These are phyloP conservation scores for Blumeriella jaapii DNA, from an alignment of 2,329 filamentous ascomycete species.

Conservation along the genomic window DNA sequence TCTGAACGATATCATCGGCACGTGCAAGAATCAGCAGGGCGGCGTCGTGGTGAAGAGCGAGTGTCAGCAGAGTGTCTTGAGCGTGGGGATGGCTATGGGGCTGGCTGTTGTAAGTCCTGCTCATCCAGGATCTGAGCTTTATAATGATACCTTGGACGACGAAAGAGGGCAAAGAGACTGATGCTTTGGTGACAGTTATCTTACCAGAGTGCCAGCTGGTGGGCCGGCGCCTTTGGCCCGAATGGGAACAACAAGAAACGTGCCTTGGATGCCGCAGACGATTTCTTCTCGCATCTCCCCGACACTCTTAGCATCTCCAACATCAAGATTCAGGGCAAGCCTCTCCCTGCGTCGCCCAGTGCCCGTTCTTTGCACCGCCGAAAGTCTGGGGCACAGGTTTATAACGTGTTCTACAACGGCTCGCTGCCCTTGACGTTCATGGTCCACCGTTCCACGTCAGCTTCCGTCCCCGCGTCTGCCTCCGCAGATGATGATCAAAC, in stretches of 20 bases:
- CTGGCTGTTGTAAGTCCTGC: conserved; percentile 3
- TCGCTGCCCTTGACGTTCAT: conserved; percentile 5
- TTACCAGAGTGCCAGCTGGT: conserved; percentile 1
- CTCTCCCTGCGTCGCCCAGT: not conserved
- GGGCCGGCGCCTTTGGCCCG: conserved; percentile 5
- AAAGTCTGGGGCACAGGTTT: not conserved
- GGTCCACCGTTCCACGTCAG: not conserved
- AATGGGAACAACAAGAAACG: conserved; percentile 3
- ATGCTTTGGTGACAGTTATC: conserved; percentile 2
- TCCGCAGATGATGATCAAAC: not conserved
- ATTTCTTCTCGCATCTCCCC: conserved; percentile 5
- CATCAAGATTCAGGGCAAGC: conserved; percentile 2
- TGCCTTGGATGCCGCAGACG: not conserved
- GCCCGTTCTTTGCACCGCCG: not conserved
- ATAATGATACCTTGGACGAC: not conserved
- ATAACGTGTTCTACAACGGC: conserved; percentile 5
- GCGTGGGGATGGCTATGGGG: conserved; percentile 1
- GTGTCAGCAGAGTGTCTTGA: conserved; percentile 1
- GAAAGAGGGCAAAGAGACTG: not conserved
- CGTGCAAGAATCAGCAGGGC: conserved; percentile 5
- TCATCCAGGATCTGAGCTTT: not conserved
- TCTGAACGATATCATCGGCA: conserved; percentile 5
- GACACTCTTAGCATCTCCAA: conserved; percentile 3
- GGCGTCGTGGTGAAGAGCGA: not conserved
- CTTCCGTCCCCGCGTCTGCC: not conserved